Conservation (phyloP, 2,329 filamentous ascomycete species). For the Claviceps sp. region DNA sequence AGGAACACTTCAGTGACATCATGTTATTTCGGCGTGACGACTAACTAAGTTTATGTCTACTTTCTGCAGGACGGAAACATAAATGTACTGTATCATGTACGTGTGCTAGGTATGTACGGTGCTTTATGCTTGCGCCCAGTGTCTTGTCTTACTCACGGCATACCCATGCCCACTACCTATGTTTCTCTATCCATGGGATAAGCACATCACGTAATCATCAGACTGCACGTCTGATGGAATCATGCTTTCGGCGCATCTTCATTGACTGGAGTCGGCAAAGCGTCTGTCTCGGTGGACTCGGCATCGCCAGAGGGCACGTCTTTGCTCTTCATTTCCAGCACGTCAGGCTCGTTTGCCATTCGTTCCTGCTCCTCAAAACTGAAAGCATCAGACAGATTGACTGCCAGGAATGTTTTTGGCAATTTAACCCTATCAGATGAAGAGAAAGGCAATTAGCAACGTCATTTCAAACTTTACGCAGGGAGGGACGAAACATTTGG, state of each 20-base stretch:
- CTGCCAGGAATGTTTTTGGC: conserved; percentile 51
- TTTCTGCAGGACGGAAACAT: neutral
- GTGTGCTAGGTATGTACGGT: no score
- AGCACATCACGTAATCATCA: neutral
- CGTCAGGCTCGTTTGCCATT: conserved; percentile 32
- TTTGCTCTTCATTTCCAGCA: conserved; percentile 34
- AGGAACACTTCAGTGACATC: no score
- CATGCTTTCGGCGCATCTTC: neutral
- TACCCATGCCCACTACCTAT: neutral
- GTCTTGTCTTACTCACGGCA: neutral
- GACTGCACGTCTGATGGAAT: neutral
- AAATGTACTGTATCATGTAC: neutral
- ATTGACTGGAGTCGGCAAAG: neutral
- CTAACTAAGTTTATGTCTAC: neutral
- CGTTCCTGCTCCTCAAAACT: conserved; percentile 44
- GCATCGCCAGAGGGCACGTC: conserved; percentile 12
- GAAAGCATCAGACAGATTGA: conserved; percentile 51
- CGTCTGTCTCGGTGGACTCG: neutral
- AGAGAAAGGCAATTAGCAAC: neutral
- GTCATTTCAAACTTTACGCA: neutral
- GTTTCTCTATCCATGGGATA: neutral
- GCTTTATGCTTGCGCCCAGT: no score
- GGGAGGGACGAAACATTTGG: neutral
- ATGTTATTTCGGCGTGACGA: neutral
- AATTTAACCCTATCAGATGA: conserved; percentile 40